Percentiles rank a stretch among this genome's conserved stretches.
Conservation (phyloP, 495 filamentous ascomycete genomes). For the Trypethelium eluteriae region DNA sequence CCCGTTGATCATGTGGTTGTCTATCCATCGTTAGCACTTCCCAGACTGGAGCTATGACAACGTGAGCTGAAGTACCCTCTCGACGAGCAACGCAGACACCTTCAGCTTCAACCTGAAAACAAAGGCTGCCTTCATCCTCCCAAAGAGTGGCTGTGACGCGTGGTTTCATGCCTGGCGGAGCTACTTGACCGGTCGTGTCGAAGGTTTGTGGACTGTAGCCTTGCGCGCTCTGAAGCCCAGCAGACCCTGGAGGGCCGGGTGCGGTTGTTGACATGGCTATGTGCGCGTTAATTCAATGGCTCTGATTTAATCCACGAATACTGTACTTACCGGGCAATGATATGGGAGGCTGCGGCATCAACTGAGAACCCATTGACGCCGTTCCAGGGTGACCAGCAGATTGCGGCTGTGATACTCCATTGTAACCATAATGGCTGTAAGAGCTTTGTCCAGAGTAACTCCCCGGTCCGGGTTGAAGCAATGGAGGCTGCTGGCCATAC, state of each 20-base stretch:
- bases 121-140: constrained; percentile 97
- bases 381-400: constrained; percentile 59
- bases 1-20: constrained; percentile 99
- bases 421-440: constrained; percentile 67
- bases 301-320: constrained; percentile 6
- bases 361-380: constrained; percentile 51
- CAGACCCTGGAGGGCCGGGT: constrained; percentile 21
- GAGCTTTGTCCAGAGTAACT: constrained; percentile 58
- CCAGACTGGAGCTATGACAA: not conserved
- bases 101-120: constrained; percentile 95
- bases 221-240: constrained; percentile 15
- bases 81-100: constrained; percentile 91
- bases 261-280: constrained; percentile 27
- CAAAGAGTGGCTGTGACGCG: constrained; percentile 92
- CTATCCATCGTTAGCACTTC: constrained; percentile 39
- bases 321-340: constrained; percentile 30
- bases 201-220: constrained; percentile 50
- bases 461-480: constrained; percentile 68
- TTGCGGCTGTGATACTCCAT: constrained; percentile 68
- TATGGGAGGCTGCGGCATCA: constrained; percentile 28
- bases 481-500: constrained; percentile 60
- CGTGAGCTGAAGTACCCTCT: constrained; percentile 56
- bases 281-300: not conserved
- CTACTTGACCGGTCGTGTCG: constrained; percentile 85
- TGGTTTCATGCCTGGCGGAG: constrained; percentile 96